Percentiles rank a stretch among this genome's conserved stretches.
Evolutionary conservation across 352 stramenopile genomes (phyloP).

Genomic region (Pythium utonaiense): DNA sequence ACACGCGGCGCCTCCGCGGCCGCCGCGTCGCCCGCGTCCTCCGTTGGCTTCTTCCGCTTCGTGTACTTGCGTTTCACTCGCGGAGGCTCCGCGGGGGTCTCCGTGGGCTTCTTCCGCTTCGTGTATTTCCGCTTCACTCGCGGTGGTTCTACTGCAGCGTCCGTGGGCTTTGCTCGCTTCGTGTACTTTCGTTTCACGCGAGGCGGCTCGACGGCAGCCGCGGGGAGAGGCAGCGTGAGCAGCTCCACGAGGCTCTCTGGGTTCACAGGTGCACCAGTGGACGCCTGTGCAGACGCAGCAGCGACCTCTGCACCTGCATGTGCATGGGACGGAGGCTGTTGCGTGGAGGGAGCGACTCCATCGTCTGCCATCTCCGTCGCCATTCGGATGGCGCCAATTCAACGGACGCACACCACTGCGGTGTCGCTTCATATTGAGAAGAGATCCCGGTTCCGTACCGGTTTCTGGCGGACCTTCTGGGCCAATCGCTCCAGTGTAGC

Average conservation of each 20-base stretch:
- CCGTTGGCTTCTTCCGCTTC: not conserved
- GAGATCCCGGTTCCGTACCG: constrained; percentile 8
- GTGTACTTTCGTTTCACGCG: not conserved
- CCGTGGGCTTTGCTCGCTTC: too few relatives aligned
- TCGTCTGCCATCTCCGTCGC: not conserved
- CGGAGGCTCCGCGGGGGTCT: not conserved
- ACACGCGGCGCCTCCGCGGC: too few relatives aligned
- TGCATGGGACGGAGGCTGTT: not conserved
- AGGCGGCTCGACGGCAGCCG: not conserved
- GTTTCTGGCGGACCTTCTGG: not conserved
- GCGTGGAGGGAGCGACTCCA: not conserved
- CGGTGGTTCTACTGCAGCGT: not conserved
- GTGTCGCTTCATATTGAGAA: constrained; percentile 1
- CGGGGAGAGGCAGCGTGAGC: constrained; percentile 4
- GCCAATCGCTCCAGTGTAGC: constrained; percentile 17
- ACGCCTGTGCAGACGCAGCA: not conserved
- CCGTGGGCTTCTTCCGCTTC: not conserved
- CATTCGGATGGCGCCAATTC: constrained; percentile 1
- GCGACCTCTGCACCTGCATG: not conserved
- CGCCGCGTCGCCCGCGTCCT: too few relatives aligned
- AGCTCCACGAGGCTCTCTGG: constrained; percentile 9
- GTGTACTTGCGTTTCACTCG: constrained; percentile 6
- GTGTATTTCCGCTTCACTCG: constrained; percentile 5
- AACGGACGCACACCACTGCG: not conserved
- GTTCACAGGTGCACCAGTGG: not conserved